These are phyloP conservation scores for Penicillium polonicum DNA, from an alignment of 2,329 filamentous ascomycete species.

Conservation along the genomic window DNA sequence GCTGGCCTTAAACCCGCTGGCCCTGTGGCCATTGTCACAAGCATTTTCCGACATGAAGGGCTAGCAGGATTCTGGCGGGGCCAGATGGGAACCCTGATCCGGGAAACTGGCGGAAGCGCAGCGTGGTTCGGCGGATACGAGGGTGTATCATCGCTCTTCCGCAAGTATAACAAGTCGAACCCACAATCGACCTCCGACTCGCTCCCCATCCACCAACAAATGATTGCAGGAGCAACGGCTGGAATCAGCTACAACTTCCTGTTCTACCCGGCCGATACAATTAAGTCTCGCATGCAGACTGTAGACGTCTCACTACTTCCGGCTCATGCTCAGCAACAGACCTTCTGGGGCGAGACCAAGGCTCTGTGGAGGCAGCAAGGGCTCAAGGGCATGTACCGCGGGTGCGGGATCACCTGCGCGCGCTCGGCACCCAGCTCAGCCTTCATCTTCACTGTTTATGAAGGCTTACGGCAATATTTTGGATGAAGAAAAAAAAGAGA, in stretches of 20 bases:
- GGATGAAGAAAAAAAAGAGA: constrained; percentile 27
- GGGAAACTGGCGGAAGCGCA: constrained; percentile 87
- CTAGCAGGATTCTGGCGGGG: constrained; percentile 90
- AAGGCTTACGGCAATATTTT: constrained; percentile 73
- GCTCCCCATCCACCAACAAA: constrained; percentile 81
- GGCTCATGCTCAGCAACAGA: constrained; percentile 54
- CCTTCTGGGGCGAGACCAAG: constrained; percentile 70
- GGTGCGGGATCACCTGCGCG: constrained; percentile 88
- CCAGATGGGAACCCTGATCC: constrained; percentile 87
- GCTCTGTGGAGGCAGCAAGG: constrained; percentile 81
- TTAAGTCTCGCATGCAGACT: constrained; percentile 97
- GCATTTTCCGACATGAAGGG: constrained; percentile 80
- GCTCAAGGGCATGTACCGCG: constrained; percentile 81
- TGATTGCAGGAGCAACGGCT: constrained; percentile 79
- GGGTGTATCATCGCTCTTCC: constrained; percentile 70
- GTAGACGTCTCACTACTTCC: constrained; percentile 56
- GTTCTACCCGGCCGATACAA: constrained; percentile 95
- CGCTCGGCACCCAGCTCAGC: constrained; percentile 93
- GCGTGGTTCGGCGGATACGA: constrained; percentile 96
- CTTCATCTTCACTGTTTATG: constrained; percentile 95
- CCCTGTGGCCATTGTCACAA: constrained; percentile 69
- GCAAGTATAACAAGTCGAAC: constrained; percentile 43
- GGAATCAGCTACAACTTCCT: constrained; percentile 95
- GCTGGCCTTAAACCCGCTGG: constrained; percentile 52
- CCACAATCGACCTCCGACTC: constrained; percentile 44